A percentile compares a stretch with the other conserved stretches of the same genome.
These are phyloP conservation scores for Coniella lustricola DNA, from an alignment of 2,329 filamentous ascomycete species.

Conservation along the genomic window DNA sequence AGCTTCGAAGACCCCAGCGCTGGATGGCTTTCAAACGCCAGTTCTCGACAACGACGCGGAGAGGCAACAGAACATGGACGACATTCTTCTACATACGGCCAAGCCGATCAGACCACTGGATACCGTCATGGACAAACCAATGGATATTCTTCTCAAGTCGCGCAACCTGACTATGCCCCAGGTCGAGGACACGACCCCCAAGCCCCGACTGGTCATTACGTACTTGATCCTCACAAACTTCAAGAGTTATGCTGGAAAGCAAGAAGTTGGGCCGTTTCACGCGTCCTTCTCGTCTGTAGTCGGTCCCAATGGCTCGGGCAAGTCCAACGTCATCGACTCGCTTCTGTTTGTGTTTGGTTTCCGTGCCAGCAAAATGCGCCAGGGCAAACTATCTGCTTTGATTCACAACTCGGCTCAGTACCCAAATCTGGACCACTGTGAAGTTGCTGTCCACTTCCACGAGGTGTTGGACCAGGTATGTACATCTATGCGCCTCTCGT, in stretches of 20 bases:
- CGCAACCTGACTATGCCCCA: conserved; percentile 60
- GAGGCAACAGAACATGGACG: conserved; percentile 39
- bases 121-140: conserved; percentile 75
- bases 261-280: conserved; percentile 95
- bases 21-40: conserved; percentile 49
- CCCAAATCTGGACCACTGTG: conserved; percentile 81
- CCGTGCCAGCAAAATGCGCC: conserved; percentile 97
- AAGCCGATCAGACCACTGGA: conserved; percentile 72
- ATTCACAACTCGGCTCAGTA: conserved; percentile 93
- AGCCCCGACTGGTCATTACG: conserved; percentile 84
- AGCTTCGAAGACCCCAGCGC: conserved; percentile 50
- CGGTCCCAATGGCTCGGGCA: conserved; percentile 94
- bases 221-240: conserved; percentile 92
- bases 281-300: conserved; percentile 96
- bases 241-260: conserved; percentile 94
- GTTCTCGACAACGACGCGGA: conserved; percentile 68
- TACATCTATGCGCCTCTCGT: conserved; percentile 1
- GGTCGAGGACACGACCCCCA: conserved; percentile 71
- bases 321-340: conserved; percentile 98
- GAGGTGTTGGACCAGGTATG: conserved; percentile 79
- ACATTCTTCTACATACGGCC: conserved; percentile 41
- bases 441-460: conserved; percentile 94
- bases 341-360: conserved; percentile 98
- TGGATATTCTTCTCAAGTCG: conserved; percentile 89
- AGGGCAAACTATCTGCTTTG: conserved; percentile 94